Evolutionary conservation across 1,284 basidiomycete genomes (phyloP).

Genomic region (Amylostereum areolatum): DNA sequence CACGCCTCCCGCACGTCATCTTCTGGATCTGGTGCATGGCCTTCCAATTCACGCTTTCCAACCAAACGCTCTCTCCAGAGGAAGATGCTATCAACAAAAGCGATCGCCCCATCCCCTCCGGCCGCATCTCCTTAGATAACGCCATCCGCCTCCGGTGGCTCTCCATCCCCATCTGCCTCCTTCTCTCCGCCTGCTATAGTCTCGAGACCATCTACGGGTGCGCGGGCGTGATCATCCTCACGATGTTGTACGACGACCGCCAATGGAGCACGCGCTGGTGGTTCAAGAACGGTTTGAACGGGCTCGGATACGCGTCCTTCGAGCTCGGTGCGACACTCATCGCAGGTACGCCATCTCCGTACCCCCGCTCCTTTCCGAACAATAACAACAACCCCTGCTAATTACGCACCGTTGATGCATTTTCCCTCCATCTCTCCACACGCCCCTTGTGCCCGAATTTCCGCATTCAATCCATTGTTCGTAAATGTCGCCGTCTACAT

Average conservation of each 20-base stretch:
- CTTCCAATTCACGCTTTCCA: conserved; percentile 34
- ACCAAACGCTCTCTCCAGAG: conserved; percentile 30
- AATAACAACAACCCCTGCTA: too few species aligned
- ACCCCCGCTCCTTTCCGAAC: background rate
- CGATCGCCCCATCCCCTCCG: conserved; percentile 36
- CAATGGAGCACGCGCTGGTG: conserved; percentile 26
- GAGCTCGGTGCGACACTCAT: conserved; percentile 15
- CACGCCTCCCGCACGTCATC: conserved; percentile 14
- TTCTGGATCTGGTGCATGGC: conserved; percentile 41
- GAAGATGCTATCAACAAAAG: conserved; percentile 38
- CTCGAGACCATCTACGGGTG: conserved; percentile 23
- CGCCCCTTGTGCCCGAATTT: too few species aligned
- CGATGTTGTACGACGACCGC: conserved; percentile 31
- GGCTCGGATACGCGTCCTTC: conserved; percentile 22
- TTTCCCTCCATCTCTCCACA: too few species aligned
- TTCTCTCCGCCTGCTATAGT: conserved; percentile 25
- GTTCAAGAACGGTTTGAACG: conserved; percentile 29
- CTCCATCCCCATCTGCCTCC: conserved; percentile 26
- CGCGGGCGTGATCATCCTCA: conserved; percentile 22
- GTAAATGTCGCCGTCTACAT: too few species aligned
- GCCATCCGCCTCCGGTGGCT: conserved; percentile 29
- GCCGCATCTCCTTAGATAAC: conserved; percentile 27
- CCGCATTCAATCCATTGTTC: too few species aligned
- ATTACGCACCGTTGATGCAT: too few species aligned
- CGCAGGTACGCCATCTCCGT: conserved; percentile 6